A percentile compares a stretch with the other conserved stretches of the same genome.
Conservation (phyloP, 768 basidiomycete species). For the Mycena metata region DNA sequence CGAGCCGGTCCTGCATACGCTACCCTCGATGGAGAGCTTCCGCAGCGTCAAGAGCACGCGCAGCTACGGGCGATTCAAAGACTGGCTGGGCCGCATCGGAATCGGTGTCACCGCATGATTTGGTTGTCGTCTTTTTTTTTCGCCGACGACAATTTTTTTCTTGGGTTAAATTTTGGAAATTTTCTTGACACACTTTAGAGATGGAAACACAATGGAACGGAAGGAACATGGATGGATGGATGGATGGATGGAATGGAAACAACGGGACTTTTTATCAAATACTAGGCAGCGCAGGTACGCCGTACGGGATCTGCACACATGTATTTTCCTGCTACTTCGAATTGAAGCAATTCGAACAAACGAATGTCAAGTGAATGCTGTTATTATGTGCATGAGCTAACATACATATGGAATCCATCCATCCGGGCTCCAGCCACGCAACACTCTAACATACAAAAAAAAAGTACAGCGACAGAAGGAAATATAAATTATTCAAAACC, state of each 20-base stretch:
- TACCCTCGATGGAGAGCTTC: conserved; percentile 63
- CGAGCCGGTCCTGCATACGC: conserved; percentile 46
- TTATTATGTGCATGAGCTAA: conserved; percentile 7
- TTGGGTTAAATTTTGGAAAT: conserved; percentile 2
- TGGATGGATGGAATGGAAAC: conserved; percentile 21
- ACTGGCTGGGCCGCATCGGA: conserved; percentile 56
- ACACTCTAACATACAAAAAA: conserved; percentile 17
- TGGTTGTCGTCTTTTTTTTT: neutral
- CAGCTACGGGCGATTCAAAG: conserved; percentile 54
- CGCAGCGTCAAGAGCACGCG: conserved; percentile 58
- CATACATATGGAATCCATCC: conserved; percentile 21
- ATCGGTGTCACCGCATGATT: conserved; percentile 39
- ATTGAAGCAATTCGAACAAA: neutral
- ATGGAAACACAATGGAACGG: conserved; percentile 6
- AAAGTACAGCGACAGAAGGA: conserved; percentile 24
- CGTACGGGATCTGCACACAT: conserved; percentile 19
- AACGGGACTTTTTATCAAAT: conserved; percentile 18
- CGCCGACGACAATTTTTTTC: neutral
- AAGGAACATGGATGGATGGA: conserved; percentile 15
- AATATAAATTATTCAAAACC: conserved; percentile 24
- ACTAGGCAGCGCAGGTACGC: conserved; percentile 29
- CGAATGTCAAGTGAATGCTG: neutral
- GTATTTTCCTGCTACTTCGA: conserved; percentile 25
- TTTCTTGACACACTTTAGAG: conserved; percentile 20
- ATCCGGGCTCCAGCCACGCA: neutral